Evolutionary conservation across 441 rosid species (phyloP), one percentile per base, ranked within the genome.

Genomic region (Euphorbia corollata): DNA sequence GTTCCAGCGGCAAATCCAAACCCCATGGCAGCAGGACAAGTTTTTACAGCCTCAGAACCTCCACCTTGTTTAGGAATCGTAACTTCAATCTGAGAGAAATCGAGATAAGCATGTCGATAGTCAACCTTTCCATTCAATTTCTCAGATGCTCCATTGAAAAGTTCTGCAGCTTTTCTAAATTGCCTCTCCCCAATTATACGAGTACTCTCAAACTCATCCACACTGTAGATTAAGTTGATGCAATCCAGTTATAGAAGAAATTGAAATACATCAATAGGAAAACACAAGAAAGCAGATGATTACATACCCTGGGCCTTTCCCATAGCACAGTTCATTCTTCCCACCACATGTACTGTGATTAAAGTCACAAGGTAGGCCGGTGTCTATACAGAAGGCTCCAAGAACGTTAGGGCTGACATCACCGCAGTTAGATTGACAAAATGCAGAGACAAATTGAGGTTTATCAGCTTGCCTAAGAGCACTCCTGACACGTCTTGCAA

Each of bases 1-100:
- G 99, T 93, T 79, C 99, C 97, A 9, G 96, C 99, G 18, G 97
- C 97, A 84, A 93, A 89, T 71, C 80, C 91, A 72, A 93, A 93
- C 34, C 99, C 99, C 97, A 93, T 84, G 59, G 97, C 93, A 68
- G 96, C 97, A 71, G 94, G 98, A 78, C 98, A 88, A 41, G 97
- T 92, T 77, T 83, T 88, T 38, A 83, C 91, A 19, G 75, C 78
- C 79, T 84, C 84, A 47, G 95, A 82, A 65, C 76, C 84, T 74
- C 92, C 92, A 68, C 78, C 86, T 67, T 74, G 68, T 64, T 83
- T 80, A 53, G 67, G 76, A 68, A 88, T 71, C 68, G 86, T 77
- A 76, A 86, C 96, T 68, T 86, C 85, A 68, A 86, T 89, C 79
- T 90, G 85, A 73, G 97, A 86, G 79, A 92, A 87, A 78, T 92